A percentile compares a stretch with the other conserved stretches of the same genome.
Evolutionary conservation across 768 basidiomycete species (phyloP).

Genomic region (Podaxis pistillaris): DNA sequence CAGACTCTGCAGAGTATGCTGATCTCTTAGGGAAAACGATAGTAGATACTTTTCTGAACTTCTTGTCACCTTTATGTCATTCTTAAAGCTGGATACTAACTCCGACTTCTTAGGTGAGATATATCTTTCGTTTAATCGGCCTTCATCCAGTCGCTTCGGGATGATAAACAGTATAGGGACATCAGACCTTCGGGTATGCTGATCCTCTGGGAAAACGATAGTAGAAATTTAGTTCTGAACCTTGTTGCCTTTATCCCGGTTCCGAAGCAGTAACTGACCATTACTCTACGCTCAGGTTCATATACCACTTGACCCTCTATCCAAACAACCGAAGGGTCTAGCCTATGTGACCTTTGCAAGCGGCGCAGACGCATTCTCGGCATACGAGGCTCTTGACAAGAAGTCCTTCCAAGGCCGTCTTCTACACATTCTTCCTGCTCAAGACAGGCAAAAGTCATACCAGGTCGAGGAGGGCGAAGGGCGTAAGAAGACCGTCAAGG

Average conservation of each 20-base stretch:
- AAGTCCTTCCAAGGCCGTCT: conserved; percentile 89
- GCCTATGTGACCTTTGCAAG: conserved; percentile 49
- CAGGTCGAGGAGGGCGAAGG: conserved; percentile 42
- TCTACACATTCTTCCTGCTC: conserved; percentile 85
- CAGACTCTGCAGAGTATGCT: conserved; percentile 44
- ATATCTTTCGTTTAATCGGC: conserved; percentile 7
- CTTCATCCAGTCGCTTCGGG: conserved; percentile 18
- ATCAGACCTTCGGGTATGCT: conserved; percentile 64
- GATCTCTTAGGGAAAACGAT: conserved; percentile 46
- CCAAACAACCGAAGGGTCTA: conserved; percentile 49
- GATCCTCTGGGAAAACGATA: conserved; percentile 61
- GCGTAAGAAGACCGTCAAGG: conserved; percentile 52
- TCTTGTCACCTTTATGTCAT: conserved; percentile 12
- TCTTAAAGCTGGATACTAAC: conserved; percentile 18
- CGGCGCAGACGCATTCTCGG: conserved; percentile 49
- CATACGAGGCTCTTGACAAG: conserved; percentile 77
- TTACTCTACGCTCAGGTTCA: conserved; percentile 37
- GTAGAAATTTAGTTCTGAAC: conserved; percentile 44
- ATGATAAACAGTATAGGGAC: conserved; percentile 59
- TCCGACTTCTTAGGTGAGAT: conserved; percentile 37
- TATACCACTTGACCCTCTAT: conserved; percentile 42
- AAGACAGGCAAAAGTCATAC: conserved; percentile 56
- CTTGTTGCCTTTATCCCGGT: neutral
- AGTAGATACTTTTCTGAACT: conserved; percentile 54
- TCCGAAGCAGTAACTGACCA: neutral